Base-by-base conservation (phyloP, 352 stramenopile species). In the Phytophthora chlamydospora region DNA sequence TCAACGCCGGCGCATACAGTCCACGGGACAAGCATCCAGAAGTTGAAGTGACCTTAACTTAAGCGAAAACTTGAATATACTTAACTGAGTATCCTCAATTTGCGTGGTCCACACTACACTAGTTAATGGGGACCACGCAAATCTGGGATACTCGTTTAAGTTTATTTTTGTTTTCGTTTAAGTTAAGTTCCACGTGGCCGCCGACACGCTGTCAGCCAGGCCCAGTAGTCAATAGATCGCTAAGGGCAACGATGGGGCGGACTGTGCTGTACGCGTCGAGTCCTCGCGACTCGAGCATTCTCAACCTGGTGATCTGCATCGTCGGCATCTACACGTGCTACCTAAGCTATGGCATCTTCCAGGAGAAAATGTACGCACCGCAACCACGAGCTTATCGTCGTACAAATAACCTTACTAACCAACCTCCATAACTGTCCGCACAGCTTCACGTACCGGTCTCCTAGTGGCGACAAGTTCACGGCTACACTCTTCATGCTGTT, bases 251-350 rank as follows among this genome's bases (percentile, higher is more conserved):
- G 10, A 80, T 80, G 72, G 68, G 68, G 33, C 75, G 70, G 33
- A 76, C 77, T 35, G 78, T 75, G 52, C 60, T 87, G 51, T 69
- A 87, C 67, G 57, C 73, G 53, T 58, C 66, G 56, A 62, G 66
- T 66, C 66, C 73, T 24, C 69, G 62, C 39, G 69, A 87, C 69
- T 82, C 81, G 56, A 89, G 84, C 70, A 73, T 93, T 62, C 6
- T 85, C 12, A 95, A 97, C 71, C 78, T 97, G 31, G 49, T 84
- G 21, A 60, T 97, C 24, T 95, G 85, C 65, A 91, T 97, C 45
- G 78, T 60, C 38, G 91, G 91, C 58, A 97, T 97, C 76, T 97
- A 97, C 79, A 80, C 73, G 17, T 97, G 89, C 75, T 97, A 97
- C 76, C 62, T 97, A 40, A 95, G 85, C 10, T 97, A 96, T 67